Base-by-base conservation (phyloP, 208 protist species). In the Balamuthia mandrillaris region DNA sequence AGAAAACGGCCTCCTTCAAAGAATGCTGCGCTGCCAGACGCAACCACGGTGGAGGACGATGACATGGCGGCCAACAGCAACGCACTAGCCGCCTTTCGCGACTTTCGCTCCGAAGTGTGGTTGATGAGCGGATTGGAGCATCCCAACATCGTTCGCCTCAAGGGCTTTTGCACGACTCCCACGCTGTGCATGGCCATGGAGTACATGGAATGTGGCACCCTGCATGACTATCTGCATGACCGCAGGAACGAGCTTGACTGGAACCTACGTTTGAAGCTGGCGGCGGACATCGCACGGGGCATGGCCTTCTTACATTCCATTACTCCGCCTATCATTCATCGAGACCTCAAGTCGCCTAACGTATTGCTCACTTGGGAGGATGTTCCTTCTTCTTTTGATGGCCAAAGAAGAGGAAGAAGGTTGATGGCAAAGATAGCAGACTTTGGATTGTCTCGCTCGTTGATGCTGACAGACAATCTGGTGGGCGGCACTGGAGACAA, bases 231-330 rank as follows among this genome's bases (percentile, higher is more conserved):
- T 2, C 37, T 2, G 33, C 66, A 4, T 45, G n/a, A 77, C 16
- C 66, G 66, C 44, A 9, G 49, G 0, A 45, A 16, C 16, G 24
- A 16, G 3, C 44, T 77, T 18, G 66, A 77, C 44, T 77, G 66
- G 66, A 49, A 54, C 44, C 56, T 77, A 39, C 37, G 66, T 16
- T 56, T 77, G 12, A 77, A 77, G 44, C 18, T 84, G 1, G 58
- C 81, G 10, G 63, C 81, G 0, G 77, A 88, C 31, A 51, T 88
- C 10, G 85, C 85, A 18, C 45, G 56, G 9, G 85, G 78, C n/a
- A 88, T 88, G 85, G 72, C 41, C 31, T 88, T 68, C 68, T 29
- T 88, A 7, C 85, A 87, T 49, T 45, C 27, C 52, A 9, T 65
- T 42, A 83, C 41, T 16, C 85, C 85, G 18, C 70, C 21, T 4